These are phyloP conservation scores for Phycomyces blakesleeanus DNA, from an alignment of 192 early-diverging fungal genomes.

Conservation along the genomic window DNA sequence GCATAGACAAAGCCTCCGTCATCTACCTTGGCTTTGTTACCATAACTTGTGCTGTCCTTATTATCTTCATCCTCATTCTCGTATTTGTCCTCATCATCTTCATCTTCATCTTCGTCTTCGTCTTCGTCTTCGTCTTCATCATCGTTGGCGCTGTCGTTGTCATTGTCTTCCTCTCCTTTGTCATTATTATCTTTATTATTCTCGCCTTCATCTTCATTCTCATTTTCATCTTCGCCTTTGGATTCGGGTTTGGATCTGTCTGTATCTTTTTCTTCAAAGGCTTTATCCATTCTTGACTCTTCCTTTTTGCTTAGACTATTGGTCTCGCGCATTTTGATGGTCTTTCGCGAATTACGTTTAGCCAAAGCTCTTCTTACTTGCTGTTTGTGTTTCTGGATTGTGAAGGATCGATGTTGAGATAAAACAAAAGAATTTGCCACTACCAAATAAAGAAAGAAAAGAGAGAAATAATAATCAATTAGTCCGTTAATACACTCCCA, in stretches of 20 bases:
- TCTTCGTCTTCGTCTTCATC: neutral
- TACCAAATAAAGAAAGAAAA: slow-evolving; percentile 1
- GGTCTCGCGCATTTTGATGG: neutral
- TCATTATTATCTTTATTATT: too few relatives aligned
- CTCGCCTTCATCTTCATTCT: too few relatives aligned
- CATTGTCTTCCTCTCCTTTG: too few relatives aligned
- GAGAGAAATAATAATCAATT: too few relatives aligned
- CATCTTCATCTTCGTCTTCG: neutral
- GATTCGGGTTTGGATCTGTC: neutral
- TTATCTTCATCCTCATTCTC: neutral
- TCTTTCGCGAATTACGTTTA: neutral
- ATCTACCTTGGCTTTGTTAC: neutral
- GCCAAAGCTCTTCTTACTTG: neutral
- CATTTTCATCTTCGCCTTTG: neutral
- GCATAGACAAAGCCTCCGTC: neutral
- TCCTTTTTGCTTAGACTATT: neutral
- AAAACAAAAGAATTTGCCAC: slow-evolving; percentile 10
- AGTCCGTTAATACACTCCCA: too few relatives aligned
- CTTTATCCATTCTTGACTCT: neutral
- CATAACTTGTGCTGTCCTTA: neutral
- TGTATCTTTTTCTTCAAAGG: neutral
- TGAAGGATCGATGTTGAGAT: slow-evolving; percentile 8
- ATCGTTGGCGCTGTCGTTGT: neutral
- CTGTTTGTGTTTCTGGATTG: neutral
- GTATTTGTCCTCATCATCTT: neutral